Evolutionary conservation across 2,329 filamentous ascomycete genomes (phyloP).

Genomic region (Aspergillus phoenicis): DNA sequence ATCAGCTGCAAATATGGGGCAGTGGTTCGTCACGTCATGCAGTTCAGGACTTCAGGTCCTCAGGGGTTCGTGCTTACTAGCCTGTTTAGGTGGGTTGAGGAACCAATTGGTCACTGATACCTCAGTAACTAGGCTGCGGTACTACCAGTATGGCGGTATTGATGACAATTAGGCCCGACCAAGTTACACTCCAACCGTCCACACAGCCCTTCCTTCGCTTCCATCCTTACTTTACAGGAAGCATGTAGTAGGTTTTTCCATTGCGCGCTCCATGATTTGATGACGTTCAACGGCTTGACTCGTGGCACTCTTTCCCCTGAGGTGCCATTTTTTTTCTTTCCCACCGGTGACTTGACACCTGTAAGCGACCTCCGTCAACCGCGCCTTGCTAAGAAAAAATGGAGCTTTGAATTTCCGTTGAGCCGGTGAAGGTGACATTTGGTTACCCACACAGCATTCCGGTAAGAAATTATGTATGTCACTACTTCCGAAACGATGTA

Average conservation of each 20-base stretch:
- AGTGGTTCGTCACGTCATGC: constrained; percentile 24
- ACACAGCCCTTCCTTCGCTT: not conserved
- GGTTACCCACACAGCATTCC: not conserved
- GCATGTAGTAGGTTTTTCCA: no score
- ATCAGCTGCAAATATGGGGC: constrained; percentile 10
- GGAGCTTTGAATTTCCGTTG: not conserved
- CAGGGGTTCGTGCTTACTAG: constrained; percentile 25
- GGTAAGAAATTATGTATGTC: not conserved
- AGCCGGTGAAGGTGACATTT: not conserved
- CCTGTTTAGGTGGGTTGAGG: constrained; percentile 9
- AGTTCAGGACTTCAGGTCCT: not conserved
- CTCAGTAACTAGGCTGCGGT: not conserved
- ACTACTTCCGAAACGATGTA: not conserved
- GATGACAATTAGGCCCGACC: constrained; percentile 10
- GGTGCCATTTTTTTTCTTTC: not conserved
- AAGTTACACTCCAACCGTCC: not conserved
- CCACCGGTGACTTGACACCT: not conserved
- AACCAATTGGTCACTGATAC: not conserved
- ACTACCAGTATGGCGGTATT: constrained; percentile 7
- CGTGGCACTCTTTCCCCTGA: not conserved
- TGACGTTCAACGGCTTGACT: not conserved
- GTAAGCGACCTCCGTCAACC: not conserved
- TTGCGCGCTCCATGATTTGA: not conserved
- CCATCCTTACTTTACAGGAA: not conserved
- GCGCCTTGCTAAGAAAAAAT: not conserved